Evolutionary conservation across 2,329 filamentous ascomycete genomes (phyloP), one percentile per base, ranked within the genome.

Genomic region (Talaromyces sp.): DNA sequence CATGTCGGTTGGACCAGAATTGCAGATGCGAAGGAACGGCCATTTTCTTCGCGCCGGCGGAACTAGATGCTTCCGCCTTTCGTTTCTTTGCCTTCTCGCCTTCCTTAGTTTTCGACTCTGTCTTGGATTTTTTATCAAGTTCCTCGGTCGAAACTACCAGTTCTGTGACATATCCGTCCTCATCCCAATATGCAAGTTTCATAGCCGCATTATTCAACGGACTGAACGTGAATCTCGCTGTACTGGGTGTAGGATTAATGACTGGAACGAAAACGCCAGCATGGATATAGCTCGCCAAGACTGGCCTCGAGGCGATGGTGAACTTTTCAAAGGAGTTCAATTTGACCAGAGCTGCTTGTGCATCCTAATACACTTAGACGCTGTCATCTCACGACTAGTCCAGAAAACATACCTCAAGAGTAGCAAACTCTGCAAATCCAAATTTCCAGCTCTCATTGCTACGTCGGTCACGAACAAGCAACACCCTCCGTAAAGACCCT

Each of bases 221-320:
- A 37, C 84, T 83, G 72, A 94, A 93, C 0, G 89, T 90, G 73
- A 88, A 88, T 54, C 79, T 82, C 14, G 86, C 83, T n/a, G 82
- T 85, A 19, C 84, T 84, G 0, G 84, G 80, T 5, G 82, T 82
- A 8, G 84, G 82, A 60, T 88, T 85, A 58, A 90, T 82, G 50
- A 90, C 89, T 0, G 90, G 91, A 13, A 93, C 86, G 72, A 96
- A 95, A 2, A 95, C 91, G 5, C 91, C 91, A n/a, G 90, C 87
- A 69, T 95, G 91, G 45, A 93, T 93, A 69, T 90, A 92, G 50
- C 86, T 89, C 27, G 92, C 83, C 11, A 86, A 83, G 16, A 92
- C 89, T 0, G 88, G 86, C 69, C 87, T 89, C 2, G 89, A 91
- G 0, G 88, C 89, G 67, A 95, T 91, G 2, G 89, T 92, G 71